A percentile compares a stretch with the other conserved stretches of the same genome.
phyloP scores from a whole-genome alignment of 148 eudicot genomes.

The Spergularia marina region DNA sequence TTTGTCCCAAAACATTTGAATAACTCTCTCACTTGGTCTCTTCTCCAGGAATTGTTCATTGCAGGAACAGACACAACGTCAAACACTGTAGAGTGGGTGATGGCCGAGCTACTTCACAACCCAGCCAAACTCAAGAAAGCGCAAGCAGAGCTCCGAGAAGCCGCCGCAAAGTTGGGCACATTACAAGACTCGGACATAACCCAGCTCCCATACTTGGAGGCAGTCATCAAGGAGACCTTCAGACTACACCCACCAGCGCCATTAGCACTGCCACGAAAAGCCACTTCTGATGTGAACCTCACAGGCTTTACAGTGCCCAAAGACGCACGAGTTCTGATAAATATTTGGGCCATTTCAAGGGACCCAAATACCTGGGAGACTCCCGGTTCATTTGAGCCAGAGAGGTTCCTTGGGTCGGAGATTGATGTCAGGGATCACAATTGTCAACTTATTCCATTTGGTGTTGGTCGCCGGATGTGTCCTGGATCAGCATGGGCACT shows the following conservation, averaged over 20 bases:
- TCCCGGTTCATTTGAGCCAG: slow-evolving; percentile 16
- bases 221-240: slow-evolving; percentile 13
- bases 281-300: background rate
- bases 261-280: slow-evolving; percentile 13
- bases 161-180: background rate
- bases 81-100: slow-evolving; percentile 12
- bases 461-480: slow-evolving; percentile 19
- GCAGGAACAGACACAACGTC: slow-evolving; percentile 27
- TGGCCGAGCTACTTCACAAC: slow-evolving; percentile 9
- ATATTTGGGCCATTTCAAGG: slow-evolving; percentile 12
- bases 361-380: slow-evolving; percentile 11
- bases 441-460: slow-evolving; percentile 22
- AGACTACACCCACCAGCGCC: slow-evolving; percentile 21
- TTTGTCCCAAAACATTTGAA: background rate
- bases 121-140: slow-evolving; percentile 13
- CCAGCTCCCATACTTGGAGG: slow-evolving; percentile 13
- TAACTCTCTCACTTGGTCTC: too few relatives aligned
- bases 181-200: background rate
- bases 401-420: slow-evolving; percentile 7
- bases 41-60: slow-evolving; percentile 8
- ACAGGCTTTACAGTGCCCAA: slow-evolving; percentile 14
- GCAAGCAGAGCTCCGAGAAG: slow-evolving; percentile 7
- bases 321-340: slow-evolving; percentile 5
- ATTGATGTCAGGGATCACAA: background rate
- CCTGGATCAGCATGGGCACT: slow-evolving; percentile 13